Base-by-base conservation (phyloP, 139 green algal genomes). In the Chlorella sp. region DNA sequence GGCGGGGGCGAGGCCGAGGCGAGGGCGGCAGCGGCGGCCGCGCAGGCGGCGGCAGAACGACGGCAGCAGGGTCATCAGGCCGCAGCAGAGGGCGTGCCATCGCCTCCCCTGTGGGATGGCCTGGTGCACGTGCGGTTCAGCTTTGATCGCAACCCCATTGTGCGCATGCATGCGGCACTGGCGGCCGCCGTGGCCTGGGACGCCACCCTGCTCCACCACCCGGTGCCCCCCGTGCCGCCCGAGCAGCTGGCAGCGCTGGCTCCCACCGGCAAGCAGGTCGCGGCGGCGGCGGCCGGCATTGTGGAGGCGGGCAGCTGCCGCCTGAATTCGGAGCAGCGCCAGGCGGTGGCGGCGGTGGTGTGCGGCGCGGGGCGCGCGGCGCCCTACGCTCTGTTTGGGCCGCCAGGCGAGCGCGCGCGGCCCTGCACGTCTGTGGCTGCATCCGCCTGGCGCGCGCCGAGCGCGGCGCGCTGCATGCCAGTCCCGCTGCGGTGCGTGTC, bases 321-420 rank as follows among this genome's bases (percentile, higher is more conserved):
- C 48, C 76, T 93, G n/a, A 93, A 93, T 68, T 53, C 51, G 1
- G 84, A 93, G 78, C 89, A 93, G 82, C 84, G 84, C 21, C 15
- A 74, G 12, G 86, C 88, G 15, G 76, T 90, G 17, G 84, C 84
- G 1, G 77, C 80, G 2, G 40, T 93, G 51, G 46, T 93, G 45
- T 51, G 60, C 43, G 80, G 84, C 3, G 74, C 65, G 0, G 87
- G 74, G 2, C 40, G 73, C 0, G 31, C 43, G 3, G 29, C 48
- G 8, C 84, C 88, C 19, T 91, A 83, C 46, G 81, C 87, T 15
- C 81, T 94, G 35, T 87, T 88, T 58, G 90, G 90, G 0, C 90
- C 90, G 14, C 87, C 87, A 33, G 84, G 82, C 77, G 55, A 38
- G 76, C 11, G 25, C 12, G 46, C 23, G 42, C 36, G 25, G 43